Percentiles rank a stretch among this genome's conserved stretches.
Conservation (phyloP, 129 eudicot species). For the Deinandra increscens region DNA sequence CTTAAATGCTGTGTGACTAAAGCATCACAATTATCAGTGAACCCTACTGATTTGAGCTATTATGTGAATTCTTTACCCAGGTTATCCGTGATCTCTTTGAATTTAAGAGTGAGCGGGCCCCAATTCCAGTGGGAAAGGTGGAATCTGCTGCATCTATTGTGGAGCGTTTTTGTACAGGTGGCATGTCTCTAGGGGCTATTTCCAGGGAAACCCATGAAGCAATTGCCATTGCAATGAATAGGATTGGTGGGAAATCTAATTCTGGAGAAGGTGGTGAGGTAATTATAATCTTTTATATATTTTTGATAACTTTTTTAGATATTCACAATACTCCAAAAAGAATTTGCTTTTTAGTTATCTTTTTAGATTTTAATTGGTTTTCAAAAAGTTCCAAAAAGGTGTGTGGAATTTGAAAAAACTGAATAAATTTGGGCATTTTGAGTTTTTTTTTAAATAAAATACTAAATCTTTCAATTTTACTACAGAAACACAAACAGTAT, state of each 20-base stretch:
- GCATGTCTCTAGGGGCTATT: constrained; percentile 99
- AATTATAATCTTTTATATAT: constrained; percentile 8
- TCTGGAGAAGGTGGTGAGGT: constrained; percentile 99
- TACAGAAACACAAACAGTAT: neutral
- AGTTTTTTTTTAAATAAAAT: neutral
- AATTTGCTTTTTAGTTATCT: neutral
- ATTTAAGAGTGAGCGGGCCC: constrained; percentile 83
- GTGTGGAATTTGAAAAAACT: neutral
- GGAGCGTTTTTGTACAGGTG: constrained; percentile 96
- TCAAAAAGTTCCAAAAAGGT: neutral
- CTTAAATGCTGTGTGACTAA: neutral
- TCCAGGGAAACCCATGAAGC: constrained; percentile 99
- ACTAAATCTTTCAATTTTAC: neutral
- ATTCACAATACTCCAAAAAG: neutral
- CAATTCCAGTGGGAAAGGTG: constrained; percentile 95
- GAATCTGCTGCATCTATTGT: constrained; percentile 92
- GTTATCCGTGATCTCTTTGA: constrained; percentile 97
- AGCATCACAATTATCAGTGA: neutral
- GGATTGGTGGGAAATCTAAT: constrained; percentile 93
- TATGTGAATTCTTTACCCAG: constrained; percentile 31
- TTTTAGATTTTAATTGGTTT: neutral
- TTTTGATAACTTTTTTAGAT: neutral
- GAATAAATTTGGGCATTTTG: neutral
- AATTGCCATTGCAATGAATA: constrained; percentile 98
- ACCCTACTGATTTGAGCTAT: constrained; percentile 7